Conservation (phyloP, 495 filamentous ascomycete genomes). For the Geoglossum glabrum region DNA sequence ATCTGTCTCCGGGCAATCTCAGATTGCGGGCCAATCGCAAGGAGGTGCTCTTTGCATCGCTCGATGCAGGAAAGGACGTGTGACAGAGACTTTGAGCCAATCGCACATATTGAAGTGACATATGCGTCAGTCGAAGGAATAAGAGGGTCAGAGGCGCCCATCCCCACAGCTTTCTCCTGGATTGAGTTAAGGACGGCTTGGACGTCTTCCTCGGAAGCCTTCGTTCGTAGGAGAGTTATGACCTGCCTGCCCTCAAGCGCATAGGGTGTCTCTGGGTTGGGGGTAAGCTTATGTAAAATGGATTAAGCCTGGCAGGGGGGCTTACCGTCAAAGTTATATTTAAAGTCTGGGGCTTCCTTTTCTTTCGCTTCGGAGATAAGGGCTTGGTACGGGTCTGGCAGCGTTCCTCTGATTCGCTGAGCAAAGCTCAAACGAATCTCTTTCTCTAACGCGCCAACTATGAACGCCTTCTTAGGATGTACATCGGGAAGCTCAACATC, state of each 20-base stretch:
- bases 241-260: slow-evolving; percentile 61
- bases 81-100: slow-evolving; percentile 86
- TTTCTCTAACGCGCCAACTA: slow-evolving; percentile 77
- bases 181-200: slow-evolving; percentile 57
- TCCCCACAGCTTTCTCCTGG: slow-evolving; percentile 47
- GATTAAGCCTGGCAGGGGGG: slow-evolving; percentile 4
- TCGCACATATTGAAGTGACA: slow-evolving; percentile 75
- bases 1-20: slow-evolving; percentile 65
- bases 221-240: slow-evolving; percentile 56
- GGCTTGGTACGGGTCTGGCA: slow-evolving; percentile 65
- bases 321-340: slow-evolving; percentile 65
- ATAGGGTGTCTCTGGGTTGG: slow-evolving; percentile 51
- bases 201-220: slow-evolving; percentile 64
- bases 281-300: background rate
- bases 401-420: slow-evolving; percentile 81
- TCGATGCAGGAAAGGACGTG: slow-evolving; percentile 93
- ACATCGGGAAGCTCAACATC: slow-evolving; percentile 57
- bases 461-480: slow-evolving; percentile 83
- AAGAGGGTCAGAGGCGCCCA: slow-evolving; percentile 47
- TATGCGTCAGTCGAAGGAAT: slow-evolving; percentile 79
- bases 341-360: slow-evolving; percentile 84
- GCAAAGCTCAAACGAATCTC: slow-evolving; percentile 94
- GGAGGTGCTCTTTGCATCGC: slow-evolving; percentile 76
- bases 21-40: slow-evolving; percentile 54
- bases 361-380: slow-evolving; percentile 77